Evolutionary conservation across 768 basidiomycete genomes (phyloP).

Genomic region (Mycena latifolia): DNA sequence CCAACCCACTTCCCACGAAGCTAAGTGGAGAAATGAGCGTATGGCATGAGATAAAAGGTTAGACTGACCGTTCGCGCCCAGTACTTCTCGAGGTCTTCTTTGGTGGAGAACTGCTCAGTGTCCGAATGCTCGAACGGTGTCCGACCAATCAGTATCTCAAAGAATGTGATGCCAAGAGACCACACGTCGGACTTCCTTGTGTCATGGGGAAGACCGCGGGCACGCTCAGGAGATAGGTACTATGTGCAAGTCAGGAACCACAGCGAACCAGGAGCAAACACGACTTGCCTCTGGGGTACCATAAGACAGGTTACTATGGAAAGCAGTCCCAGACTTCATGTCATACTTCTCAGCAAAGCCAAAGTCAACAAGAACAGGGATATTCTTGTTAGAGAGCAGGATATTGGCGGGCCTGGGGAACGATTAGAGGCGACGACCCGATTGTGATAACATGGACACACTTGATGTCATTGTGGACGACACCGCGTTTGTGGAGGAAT

Average conservation of each 20-base stretch:
- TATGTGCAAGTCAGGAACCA: slow-evolving; percentile 44
- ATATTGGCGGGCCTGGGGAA: slow-evolving; percentile 88
- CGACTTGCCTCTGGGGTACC: slow-evolving; percentile 89
- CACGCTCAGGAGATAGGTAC: slow-evolving; percentile 95
- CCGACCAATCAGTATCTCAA: slow-evolving; percentile 92
- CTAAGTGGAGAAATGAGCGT: slow-evolving; percentile 46
- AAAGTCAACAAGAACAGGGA: slow-evolving; percentile 95
- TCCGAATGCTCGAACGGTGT: slow-evolving; percentile 92
- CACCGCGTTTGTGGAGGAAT: slow-evolving; percentile 85
- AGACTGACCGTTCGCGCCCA: slow-evolving; percentile 81
- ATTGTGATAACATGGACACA: slow-evolving; percentile 49
- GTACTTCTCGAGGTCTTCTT: slow-evolving; percentile 88
- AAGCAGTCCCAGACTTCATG: slow-evolving; percentile 68
- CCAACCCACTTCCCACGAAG: slow-evolving; percentile 91
- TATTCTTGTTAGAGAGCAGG: slow-evolving; percentile 79
- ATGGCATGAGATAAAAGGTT: background rate
- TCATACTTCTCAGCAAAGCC: slow-evolving; percentile 95
- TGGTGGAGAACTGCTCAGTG: slow-evolving; percentile 81
- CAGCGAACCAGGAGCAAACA: background rate
- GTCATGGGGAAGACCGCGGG: slow-evolving; percentile 90
- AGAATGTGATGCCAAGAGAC: slow-evolving; percentile 92
- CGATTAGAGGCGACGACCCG: slow-evolving; percentile 14
- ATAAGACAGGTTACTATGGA: slow-evolving; percentile 86
- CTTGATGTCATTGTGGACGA: slow-evolving; percentile 97
- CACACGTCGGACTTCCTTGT: slow-evolving; percentile 92